phyloP scores from a whole-genome alignment of 1,139 yeast genomes.

The Magnusiomyces suaveolens region DNA sequence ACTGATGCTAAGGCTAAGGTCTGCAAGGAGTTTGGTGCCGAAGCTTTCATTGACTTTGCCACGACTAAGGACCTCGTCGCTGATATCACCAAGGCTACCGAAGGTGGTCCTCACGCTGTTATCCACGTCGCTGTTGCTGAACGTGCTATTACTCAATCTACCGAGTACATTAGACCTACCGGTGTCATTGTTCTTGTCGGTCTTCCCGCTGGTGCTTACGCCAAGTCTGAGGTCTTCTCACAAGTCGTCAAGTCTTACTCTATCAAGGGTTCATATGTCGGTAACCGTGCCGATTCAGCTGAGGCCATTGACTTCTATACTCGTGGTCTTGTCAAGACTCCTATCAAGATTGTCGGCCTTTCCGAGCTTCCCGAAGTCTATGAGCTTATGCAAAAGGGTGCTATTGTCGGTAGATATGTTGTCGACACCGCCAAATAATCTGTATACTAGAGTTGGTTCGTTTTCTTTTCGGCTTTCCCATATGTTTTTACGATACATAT shows the following conservation, averaged over 20 bases:
- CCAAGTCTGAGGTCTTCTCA: slow-evolving; percentile 50
- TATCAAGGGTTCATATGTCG: slow-evolving; percentile 70
- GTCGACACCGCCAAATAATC: slow-evolving; percentile 44
- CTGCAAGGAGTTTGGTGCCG: slow-evolving; percentile 55
- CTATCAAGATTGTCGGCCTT: slow-evolving; percentile 57
- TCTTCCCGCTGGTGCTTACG: slow-evolving; percentile 63
- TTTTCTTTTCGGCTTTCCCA: background rate
- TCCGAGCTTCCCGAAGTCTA: slow-evolving; percentile 51
- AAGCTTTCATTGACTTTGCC: slow-evolving; percentile 54
- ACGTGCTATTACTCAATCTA: slow-evolving; percentile 58
- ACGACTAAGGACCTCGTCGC: slow-evolving; percentile 41
- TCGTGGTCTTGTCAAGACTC: slow-evolving; percentile 59
- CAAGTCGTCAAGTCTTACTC: slow-evolving; percentile 56
- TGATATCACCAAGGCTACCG: slow-evolving; percentile 47
- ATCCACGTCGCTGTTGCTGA: slow-evolving; percentile 74
- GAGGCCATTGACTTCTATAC: slow-evolving; percentile 68
- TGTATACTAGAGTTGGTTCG: too few relatives aligned
- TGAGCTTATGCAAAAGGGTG: slow-evolving; percentile 60
- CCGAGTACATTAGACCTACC: slow-evolving; percentile 57
- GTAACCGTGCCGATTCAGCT: slow-evolving; percentile 69
- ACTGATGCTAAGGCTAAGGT: slow-evolving; percentile 56
- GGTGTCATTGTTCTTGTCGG: slow-evolving; percentile 80
- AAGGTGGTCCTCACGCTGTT: slow-evolving; percentile 73
- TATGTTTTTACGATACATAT: too few relatives aligned
- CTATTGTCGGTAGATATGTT: slow-evolving; percentile 64